Evolutionary conservation across 805 yeast species (phyloP).

Genomic region (Schizosaccharomyces japonicus): DNA sequence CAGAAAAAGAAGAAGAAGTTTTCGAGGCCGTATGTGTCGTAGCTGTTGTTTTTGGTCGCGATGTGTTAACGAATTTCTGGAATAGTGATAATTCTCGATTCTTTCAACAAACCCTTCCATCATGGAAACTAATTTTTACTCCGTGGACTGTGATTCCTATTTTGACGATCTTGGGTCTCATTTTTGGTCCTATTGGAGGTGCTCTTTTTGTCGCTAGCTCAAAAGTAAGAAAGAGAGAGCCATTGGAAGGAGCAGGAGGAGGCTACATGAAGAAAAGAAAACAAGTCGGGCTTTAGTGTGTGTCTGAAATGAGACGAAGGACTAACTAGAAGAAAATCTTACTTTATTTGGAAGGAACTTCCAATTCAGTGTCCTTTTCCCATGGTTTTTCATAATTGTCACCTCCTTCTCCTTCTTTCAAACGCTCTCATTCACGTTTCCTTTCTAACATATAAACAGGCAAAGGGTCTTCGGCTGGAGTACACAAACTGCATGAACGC

Average conservation of each 20-base stretch:
- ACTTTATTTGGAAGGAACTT: too few species aligned
- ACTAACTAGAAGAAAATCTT: too few species aligned
- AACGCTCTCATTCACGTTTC: too few species aligned
- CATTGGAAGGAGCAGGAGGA: too few species aligned
- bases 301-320: too few species aligned
- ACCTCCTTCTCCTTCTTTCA: too few species aligned
- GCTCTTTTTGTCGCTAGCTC: constrained; percentile 48
- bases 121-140: constrained; percentile 72
- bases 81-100: constrained; percentile 13
- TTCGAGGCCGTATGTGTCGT: not conserved
- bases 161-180: constrained; percentile 42
- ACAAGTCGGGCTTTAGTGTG: too few species aligned
- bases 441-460: constrained; percentile 18
- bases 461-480: constrained; percentile 49
- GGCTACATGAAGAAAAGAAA: too few species aligned
- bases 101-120: constrained; percentile 34
- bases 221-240: too few species aligned
- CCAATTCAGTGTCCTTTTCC: too few species aligned
- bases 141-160: constrained; percentile 89
- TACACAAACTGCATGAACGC: constrained; percentile 42
- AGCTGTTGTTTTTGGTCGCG: not conserved
- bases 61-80: not conserved
- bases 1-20: not conserved
- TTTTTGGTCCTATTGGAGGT: constrained; percentile 80
- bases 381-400: too few species aligned